phyloP scores from a whole-genome alignment of 2,329 filamentous ascomycete species.

The Annulohypoxylon truncatum region DNA sequence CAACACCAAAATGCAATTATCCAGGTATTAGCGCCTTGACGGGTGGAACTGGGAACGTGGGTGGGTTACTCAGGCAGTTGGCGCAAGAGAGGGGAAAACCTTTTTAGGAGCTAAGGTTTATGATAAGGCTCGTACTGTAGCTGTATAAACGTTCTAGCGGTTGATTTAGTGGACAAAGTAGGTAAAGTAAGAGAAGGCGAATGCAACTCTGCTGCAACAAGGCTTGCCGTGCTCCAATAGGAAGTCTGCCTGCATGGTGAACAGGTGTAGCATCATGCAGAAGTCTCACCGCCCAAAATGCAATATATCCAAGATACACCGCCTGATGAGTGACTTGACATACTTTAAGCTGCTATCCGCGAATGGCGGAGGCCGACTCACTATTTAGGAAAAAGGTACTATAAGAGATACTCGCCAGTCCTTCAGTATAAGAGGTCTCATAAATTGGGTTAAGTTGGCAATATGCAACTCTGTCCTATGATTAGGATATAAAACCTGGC shows the following conservation, averaged over 20 bases:
- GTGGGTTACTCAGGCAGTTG: constrained; percentile 4
- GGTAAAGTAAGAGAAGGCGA: constrained; percentile 25
- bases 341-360: constrained; percentile 5
- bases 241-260: constrained; percentile 41
- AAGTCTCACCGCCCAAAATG: constrained; percentile 41
- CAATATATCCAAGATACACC: constrained; percentile 30
- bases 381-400: not conserved
- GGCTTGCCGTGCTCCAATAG: constrained; percentile 42
- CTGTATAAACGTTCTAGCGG: constrained; percentile 7
- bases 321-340: constrained; percentile 13
- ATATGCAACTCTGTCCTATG: not conserved
- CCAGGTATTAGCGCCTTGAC: not conserved
- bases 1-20: constrained; percentile 11
- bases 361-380: constrained; percentile 2
- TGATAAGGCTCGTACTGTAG: constrained; percentile 25
- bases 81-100: not conserved
- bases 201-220: constrained; percentile 43
- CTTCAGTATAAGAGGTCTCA: constrained; percentile 12
- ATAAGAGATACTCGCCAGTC: not conserved
- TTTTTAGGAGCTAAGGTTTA: not conserved
- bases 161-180: constrained; percentile 12
- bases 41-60: constrained; percentile 4
- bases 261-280: constrained; percentile 44
- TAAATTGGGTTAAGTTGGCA: not conserved
- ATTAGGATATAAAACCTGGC: not conserved